Evolutionary conservation across 2,329 filamentous ascomycete species (phyloP), one percentile per base, ranked within the genome.

Genomic region (Huntiella bhutanensis): DNA sequence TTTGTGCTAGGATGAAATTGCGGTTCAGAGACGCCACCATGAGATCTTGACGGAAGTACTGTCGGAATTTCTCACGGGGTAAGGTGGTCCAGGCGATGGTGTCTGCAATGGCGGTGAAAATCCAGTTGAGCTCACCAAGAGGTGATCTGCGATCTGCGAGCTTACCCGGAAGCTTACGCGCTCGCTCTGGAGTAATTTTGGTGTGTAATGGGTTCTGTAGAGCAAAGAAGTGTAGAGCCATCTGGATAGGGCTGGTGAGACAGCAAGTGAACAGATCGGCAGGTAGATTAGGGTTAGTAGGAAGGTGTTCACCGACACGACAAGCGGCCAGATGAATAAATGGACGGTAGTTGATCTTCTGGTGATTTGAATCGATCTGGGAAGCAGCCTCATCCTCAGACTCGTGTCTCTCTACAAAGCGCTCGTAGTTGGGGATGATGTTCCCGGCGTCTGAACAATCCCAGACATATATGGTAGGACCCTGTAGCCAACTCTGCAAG

Each of bases 1-100:
- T 76, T 60, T 98, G 91, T 2, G 86, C 85, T 3, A 98, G 73
- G 1, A 98, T 71, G 57, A 96, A 96, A 59, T 98, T 98, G 45
- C 91, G 77, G 62, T 96, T 98, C 5, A 98, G 67, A 2, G 91
- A 91, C 10, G 91, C 91, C n/a, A 98, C 91, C 87, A 98, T 96
- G 10, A 98, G 70, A 60, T 98, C 91, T 60, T 98, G 91, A 37
- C 91, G 70, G 62, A 98, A 98, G 50, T 96, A 83, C 61, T 94
- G 94, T 62, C 93, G 87, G 64, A 98, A 98, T 8, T 95, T 66
- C 15, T 86, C 76, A 40, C 88, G 80, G 3, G 87, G 84, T 3
- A 98, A 66, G 4, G 85, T 92, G 32, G 93, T 96, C 91, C 91
- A 98, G 0, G 91, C 91, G 55, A 98, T 98, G 1, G 88, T 96